These are phyloP conservation scores for Maudiozyma serrabonitensis DNA, from an alignment of 805 yeast genomes.

Conservation along the genomic window DNA sequence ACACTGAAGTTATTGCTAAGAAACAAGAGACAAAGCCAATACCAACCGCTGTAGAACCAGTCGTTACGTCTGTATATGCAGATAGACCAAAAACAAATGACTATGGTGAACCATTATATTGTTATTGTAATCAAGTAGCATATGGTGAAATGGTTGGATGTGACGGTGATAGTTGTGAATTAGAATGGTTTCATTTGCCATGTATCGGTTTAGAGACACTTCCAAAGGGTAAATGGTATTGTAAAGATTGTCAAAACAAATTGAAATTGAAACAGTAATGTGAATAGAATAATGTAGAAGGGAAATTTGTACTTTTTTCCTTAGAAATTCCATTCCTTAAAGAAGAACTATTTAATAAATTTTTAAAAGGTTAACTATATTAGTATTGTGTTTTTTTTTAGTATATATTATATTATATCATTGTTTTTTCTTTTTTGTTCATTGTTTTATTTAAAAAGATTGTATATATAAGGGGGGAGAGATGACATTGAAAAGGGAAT, in stretches of 20 bases:
- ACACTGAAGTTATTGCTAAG: not conserved
- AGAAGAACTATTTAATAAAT: too few relatives aligned
- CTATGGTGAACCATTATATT: conserved; percentile 71
- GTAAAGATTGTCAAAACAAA: conserved; percentile 47
- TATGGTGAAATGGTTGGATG: conserved; percentile 99
- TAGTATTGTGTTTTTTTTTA: too few relatives aligned
- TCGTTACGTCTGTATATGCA: not conserved
- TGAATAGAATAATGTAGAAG: not conserved
- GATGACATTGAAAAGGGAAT: not conserved
- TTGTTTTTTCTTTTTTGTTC: not conserved
- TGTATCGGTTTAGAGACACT: conserved; percentile 81
- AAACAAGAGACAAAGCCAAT: not conserved
- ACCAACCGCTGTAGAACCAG: not conserved
- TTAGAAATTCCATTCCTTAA: too few relatives aligned
- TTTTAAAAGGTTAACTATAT: too few relatives aligned
- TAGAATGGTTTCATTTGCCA: conserved; percentile 94
- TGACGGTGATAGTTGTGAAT: conserved; percentile 84
- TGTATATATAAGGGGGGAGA: not conserved
- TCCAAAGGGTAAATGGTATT: conserved; percentile 81
- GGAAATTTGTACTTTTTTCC: not conserved
- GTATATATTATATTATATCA: too few relatives aligned
- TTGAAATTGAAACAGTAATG: not conserved
- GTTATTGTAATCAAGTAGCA: conserved; percentile 94
- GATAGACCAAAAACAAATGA: conserved; percentile 20
- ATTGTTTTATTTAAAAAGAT: not conserved